phyloP scores from a whole-genome alignment of 371 early-diverging fungal genomes.

The Nematocida sp. region DNA sequence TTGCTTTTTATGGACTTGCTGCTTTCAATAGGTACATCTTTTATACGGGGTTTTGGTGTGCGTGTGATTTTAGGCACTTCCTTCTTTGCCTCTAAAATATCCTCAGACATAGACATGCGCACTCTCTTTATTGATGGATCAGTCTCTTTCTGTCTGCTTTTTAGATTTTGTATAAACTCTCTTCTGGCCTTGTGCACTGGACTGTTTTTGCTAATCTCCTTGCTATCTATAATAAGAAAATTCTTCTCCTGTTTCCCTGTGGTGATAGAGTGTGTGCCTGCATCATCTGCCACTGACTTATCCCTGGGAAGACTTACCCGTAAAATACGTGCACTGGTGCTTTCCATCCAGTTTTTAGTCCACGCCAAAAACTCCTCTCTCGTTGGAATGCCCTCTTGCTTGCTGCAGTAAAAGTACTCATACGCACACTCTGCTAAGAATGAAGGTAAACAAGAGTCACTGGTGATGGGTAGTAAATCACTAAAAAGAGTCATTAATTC shows the following conservation, averaged over 20 bases:
- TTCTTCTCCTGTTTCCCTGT: not conserved
- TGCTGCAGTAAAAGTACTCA: slow-evolving; percentile 51
- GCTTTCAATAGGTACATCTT: not conserved
- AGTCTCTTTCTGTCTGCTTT: not conserved
- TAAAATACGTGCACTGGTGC: not conserved
- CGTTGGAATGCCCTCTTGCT: not conserved
- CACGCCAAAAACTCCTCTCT: slow-evolving; percentile 22
- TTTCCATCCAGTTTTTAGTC: slow-evolving; percentile 11
- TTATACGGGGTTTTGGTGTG: not conserved
- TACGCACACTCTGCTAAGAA: slow-evolving; percentile 11
- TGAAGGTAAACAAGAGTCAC: not conserved
- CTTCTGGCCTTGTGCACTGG: not conserved
- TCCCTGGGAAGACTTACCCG: not conserved
- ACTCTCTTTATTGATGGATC: not conserved
- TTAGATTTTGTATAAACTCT: not conserved
- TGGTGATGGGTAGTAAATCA: slow-evolving; percentile 31
- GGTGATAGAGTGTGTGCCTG: too few relatives aligned
- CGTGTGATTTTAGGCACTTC: not conserved
- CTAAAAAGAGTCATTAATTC: not conserved
- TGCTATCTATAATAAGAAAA: slow-evolving; percentile 26
- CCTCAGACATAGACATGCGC: slow-evolving; percentile 16
- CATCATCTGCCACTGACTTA: not conserved
- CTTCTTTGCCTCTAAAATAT: slow-evolving; percentile 1
- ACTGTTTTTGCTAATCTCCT: slow-evolving; percentile 8
- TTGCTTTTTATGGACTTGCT: not conserved